Base-by-base conservation (phyloP, 257 asterid species). In the Hygrophila difformis region DNA sequence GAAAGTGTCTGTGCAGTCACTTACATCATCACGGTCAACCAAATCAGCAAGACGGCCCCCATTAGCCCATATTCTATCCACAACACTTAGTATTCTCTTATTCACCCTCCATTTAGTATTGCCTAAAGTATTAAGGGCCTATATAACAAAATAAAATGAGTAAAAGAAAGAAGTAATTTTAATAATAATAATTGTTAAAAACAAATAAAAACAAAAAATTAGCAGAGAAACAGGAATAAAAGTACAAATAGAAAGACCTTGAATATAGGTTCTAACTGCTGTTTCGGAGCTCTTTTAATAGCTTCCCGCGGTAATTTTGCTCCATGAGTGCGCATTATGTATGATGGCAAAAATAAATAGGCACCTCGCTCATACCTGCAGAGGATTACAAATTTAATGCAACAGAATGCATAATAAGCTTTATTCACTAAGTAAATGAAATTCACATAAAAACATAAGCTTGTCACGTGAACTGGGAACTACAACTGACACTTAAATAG, bases 291-390 rank as follows among this genome's bases (percentile, higher is more conserved):
- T 69, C 84, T 78, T 75, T 72, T 91, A 52, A 91, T 37, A 42
- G 78, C 93, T 56, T 82, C 95, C 3, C 94, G 69, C 56, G 82
- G 99, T 59, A 79, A 95, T 72, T 63, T 91, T 60, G 96, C 93
- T 62, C 96, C 94, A 72, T 91, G 99, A 1, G 95, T 91, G 43
- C 99, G 93, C 99, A 91, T 91, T 29, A 91, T 57, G 65, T 82
- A 86, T 22, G 99, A 91, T 19, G 94, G 94, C 54, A 91, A 63
- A 75, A 91, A 86, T 68, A 91, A 62, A 74, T 91, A 66, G n/a
- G 87, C 99, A 51, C 96, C 96, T 58, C 74, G 72, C 39, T 76
- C 95, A 59, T 82, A 80, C 73, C 99, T 91, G 71, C 37, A 67
- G 74, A 41, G 6, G 38, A 26, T 46, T 22, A 47, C 22, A 49